Evolutionary conservation across 495 filamentous ascomycete genomes (phyloP).

Genomic region (Aspergillus asperescens): DNA sequence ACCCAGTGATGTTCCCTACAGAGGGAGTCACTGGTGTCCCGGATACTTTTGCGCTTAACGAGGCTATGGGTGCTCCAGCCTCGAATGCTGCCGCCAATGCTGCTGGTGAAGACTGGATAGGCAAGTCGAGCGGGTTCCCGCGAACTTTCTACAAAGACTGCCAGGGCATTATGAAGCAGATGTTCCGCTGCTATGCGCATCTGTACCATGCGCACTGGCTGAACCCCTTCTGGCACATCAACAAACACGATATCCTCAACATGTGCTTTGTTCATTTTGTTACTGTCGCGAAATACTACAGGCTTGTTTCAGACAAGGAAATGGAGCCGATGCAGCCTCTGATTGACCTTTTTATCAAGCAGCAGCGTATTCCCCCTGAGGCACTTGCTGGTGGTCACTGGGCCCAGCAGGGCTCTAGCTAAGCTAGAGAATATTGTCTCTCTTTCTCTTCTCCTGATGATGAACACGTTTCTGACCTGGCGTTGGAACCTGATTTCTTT

Average conservation of each 20-base stretch:
- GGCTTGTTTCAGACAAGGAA: constrained; percentile 75
- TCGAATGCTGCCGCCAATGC: constrained; percentile 37
- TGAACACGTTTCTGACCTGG: constrained; percentile 37
- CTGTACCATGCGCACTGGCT: constrained; percentile 80
- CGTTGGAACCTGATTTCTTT: constrained; percentile 26
- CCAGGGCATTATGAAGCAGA: constrained; percentile 89
- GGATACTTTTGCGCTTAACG: constrained; percentile 56
- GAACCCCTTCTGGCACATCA: constrained; percentile 78
- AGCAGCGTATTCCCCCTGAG: constrained; percentile 74
- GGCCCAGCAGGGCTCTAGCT: constrained; percentile 39
- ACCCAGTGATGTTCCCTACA: constrained; percentile 80
- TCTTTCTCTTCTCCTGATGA: constrained; percentile 21
- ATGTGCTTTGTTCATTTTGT: constrained; percentile 94
- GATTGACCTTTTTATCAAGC: constrained; percentile 82
- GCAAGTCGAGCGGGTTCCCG: constrained; percentile 83
- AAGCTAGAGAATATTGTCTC: constrained; percentile 25
- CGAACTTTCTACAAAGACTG: constrained; percentile 78
- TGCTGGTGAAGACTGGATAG: constrained; percentile 65
- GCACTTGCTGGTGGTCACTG: constrained; percentile 47
- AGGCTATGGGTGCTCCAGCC: constrained; percentile 53
- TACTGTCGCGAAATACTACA: constrained; percentile 77
- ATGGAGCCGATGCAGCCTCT: constrained; percentile 90
- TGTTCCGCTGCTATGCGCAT: constrained; percentile 95
- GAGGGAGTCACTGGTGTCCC: constrained; percentile 53
- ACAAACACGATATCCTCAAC: constrained; percentile 80